Base-by-base conservation (phyloP, 2,329 filamentous ascomycete genomes). In the Aureobasidium leucospermi region DNA sequence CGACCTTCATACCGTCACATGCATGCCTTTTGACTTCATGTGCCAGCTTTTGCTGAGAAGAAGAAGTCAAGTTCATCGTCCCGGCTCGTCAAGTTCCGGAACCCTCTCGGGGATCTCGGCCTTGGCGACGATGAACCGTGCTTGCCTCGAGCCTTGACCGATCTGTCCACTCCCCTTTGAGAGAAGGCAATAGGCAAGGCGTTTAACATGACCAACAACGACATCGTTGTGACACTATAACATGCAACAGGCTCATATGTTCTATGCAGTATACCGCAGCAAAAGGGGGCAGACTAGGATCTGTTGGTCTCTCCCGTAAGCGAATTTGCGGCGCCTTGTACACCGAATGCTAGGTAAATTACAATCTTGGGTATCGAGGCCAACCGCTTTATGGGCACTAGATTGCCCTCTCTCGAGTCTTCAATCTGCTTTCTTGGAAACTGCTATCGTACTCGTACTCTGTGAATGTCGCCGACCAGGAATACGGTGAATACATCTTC, bases 121-220 rank as follows among this genome's bases (percentile, higher is more conserved):
- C 48, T 52, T 52, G 48, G 48, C 48, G 41, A 52, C 48, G 48
- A 11, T 31, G 11, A 6, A 13, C 11, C 38, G 10, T 41, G 6
- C 11, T 15, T 36, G 8, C 11, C 38, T 29, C 23, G 16, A n/a
- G 34, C 48, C 36, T 16, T 36, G 47, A 11, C 16, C 48, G 16
- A n/a, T 41, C 11, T 36, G 34, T 36, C 38, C 10, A 13, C 38
- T 41, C 34, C 34, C 34, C 4, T 41, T 13, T 41, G 5, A 41
- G 38, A n/a, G 13, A 9, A 41, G 15, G 11, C 10, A 41, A 41
- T 52, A 36, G 48, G 48, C 34, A 52, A 52, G 48, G 48, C 36
- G 36, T 39, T 41, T n/a, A n/a, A 41, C 48, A 52, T 41, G 48
- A 52, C 48, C 48, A 52, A 52, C 48, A 31, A 16, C 48, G n/a